These are phyloP conservation scores for Brassica hybrid DNA, from an alignment of 441 rosid species.

Conservation along the genomic window DNA sequence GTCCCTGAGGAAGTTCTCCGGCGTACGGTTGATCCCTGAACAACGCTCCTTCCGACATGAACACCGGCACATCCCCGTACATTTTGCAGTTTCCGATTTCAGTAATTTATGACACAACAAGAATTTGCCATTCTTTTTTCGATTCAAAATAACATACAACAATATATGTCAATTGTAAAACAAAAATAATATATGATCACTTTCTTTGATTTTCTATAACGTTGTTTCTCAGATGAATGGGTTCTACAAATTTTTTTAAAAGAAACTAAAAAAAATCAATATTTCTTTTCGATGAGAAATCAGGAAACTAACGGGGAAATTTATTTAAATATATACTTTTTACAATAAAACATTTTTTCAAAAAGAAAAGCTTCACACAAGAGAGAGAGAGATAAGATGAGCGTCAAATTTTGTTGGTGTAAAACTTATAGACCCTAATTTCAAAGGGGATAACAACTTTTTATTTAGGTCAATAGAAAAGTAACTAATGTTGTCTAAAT, in stretches of 20 bases:
- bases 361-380: neutral
- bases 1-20: constrained; percentile 46
- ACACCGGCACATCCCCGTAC: constrained; percentile 46
- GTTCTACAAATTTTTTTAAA: neutral
- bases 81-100: constrained; percentile 11
- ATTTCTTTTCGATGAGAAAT: neutral
- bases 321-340: constrained; percentile 18
- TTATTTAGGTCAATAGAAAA: neutral
- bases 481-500: neutral
- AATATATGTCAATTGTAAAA: neutral
- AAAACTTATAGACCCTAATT: constrained; percentile 2
- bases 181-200: neutral
- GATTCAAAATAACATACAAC: neutral
- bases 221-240: constrained; percentile 3
- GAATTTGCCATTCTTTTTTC: neutral
- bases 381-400: constrained; percentile 5
- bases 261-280: neutral
- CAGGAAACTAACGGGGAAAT: neutral
- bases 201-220: constrained; percentile 17
- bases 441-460: constrained; percentile 7
- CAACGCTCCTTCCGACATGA: constrained; percentile 39
- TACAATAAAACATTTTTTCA: neutral
- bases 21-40: constrained; percentile 46
- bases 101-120: constrained; percentile 18
- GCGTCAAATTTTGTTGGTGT: constrained; percentile 28